Evolutionary conservation across 495 filamentous ascomycete species (phyloP).

Genomic region (Xylaria grammica): DNA sequence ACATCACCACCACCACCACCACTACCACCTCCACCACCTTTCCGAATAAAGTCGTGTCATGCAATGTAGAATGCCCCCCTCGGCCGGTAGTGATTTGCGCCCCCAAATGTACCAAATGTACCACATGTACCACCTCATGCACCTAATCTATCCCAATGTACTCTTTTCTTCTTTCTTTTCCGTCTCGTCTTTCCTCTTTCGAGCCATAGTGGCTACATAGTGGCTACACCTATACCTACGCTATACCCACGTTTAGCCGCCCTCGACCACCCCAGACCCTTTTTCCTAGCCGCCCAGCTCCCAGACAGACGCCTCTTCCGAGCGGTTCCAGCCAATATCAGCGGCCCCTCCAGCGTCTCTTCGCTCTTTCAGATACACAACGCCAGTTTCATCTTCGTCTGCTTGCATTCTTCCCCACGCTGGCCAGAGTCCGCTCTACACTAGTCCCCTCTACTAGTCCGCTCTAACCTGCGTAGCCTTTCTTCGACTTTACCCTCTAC

Average conservation of each 20-base stretch:
- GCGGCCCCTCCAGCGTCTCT: constrained; percentile 43
- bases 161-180: neutral
- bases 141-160: neutral
- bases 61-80: neutral
- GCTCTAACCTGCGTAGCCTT: constrained; percentile 39
- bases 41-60: too few relatives aligned
- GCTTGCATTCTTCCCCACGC: constrained; percentile 40
- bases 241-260: constrained; percentile 42
- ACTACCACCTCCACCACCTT: too few relatives aligned
- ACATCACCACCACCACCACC: too few relatives aligned
- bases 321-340: constrained; percentile 53
- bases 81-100: constrained; percentile 19
- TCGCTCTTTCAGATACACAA: constrained; percentile 55
- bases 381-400: constrained; percentile 51
- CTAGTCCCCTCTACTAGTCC: too few relatives aligned
- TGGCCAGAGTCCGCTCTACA: too few relatives aligned
- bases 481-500: too few relatives aligned
- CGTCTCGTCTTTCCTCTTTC: constrained; percentile 9
- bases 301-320: constrained; percentile 56
- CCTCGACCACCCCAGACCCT: constrained; percentile 40
- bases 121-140: too few relatives aligned
- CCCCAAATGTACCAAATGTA: too few relatives aligned
- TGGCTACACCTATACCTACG: too few relatives aligned
- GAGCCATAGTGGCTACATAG: neutral
- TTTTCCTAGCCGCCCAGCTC: constrained; percentile 54